Conservation (phyloP, 1,284 basidiomycete genomes). For the Sanguinoderma infundibulare region DNA sequence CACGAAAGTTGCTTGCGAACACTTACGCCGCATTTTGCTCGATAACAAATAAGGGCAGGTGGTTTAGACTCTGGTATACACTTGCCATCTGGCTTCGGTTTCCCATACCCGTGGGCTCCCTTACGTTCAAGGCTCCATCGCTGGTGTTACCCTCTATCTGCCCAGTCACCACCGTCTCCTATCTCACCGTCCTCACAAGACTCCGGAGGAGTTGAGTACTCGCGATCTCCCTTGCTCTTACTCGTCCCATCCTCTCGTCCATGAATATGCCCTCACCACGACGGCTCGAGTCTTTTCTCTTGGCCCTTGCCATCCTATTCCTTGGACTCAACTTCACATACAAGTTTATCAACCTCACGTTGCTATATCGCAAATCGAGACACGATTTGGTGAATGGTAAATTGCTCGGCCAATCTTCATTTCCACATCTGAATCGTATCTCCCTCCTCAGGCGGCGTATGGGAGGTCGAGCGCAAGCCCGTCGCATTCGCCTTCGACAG, state of each 20-base stretch:
- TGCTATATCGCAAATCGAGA: constrained; percentile 1
- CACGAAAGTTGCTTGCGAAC: no score
- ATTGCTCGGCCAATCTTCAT: neutral
- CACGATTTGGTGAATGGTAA: constrained; percentile 10
- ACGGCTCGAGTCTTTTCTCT: constrained; percentile 1
- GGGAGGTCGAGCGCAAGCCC: constrained; percentile 23
- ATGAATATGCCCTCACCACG: constrained; percentile 1
- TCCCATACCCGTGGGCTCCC: no score
- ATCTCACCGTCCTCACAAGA: neutral
- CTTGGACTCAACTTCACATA: constrained; percentile 16
- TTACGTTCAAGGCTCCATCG: no score
- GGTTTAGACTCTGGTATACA: no score
- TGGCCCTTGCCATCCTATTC: neutral
- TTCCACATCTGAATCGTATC: neutral
- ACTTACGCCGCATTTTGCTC: no score
- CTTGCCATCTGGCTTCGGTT: no score
- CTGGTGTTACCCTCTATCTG: no score
- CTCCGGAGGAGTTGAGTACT: neutral
- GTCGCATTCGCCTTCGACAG: constrained; percentile 26
- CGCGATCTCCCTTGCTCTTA: neutral
- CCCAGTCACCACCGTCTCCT: no score
- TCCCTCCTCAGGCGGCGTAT: constrained; percentile 12
- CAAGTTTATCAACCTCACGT: constrained; percentile 15
- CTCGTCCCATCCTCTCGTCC: neutral
- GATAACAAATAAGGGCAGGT: no score